Conservation (phyloP, 495 filamentous ascomycete genomes). For the Penicillium flavigenum region DNA sequence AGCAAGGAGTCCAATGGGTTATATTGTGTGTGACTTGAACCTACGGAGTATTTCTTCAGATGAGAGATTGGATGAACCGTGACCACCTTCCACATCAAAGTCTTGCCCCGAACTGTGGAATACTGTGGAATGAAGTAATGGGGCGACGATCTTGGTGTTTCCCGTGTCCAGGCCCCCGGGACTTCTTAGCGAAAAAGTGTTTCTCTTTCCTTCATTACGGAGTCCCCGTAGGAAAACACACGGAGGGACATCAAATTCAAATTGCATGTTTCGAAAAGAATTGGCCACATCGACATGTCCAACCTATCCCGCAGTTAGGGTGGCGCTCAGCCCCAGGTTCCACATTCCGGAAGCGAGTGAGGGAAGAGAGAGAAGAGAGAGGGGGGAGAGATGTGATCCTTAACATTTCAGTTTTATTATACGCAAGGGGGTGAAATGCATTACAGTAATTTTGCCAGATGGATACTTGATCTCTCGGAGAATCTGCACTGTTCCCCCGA, state of each 20-base stretch:
- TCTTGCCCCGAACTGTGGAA: conserved; percentile 7
- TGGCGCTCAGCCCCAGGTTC: conserved; percentile 32
- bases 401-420: conserved; percentile 5
- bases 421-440: conserved; percentile 5
- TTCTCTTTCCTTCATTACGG: not conserved
- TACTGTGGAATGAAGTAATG: conserved; percentile 19
- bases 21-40: not conserved
- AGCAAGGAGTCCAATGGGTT: not conserved
- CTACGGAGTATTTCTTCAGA: not conserved
- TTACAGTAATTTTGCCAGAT: not conserved
- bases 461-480: not conserved
- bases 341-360: conserved; percentile 17
- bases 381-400: conserved; percentile 1
- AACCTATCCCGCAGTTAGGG: conserved; percentile 13
- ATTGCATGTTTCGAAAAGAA: conserved; percentile 4
- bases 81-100: conserved; percentile 1
- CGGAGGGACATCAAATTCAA: not conserved
- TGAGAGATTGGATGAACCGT: conserved; percentile 1
- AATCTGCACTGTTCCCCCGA: not conserved
- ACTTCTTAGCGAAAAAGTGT: conserved; percentile 1
- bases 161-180: conserved; percentile 26
- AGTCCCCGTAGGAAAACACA: not conserved
- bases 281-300: conserved; percentile 2
- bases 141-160: conserved; percentile 13
- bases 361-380: not conserved